phyloP scores from a whole-genome alignment of 352 stramenopile species.

The Phytophthora ramorum region DNA sequence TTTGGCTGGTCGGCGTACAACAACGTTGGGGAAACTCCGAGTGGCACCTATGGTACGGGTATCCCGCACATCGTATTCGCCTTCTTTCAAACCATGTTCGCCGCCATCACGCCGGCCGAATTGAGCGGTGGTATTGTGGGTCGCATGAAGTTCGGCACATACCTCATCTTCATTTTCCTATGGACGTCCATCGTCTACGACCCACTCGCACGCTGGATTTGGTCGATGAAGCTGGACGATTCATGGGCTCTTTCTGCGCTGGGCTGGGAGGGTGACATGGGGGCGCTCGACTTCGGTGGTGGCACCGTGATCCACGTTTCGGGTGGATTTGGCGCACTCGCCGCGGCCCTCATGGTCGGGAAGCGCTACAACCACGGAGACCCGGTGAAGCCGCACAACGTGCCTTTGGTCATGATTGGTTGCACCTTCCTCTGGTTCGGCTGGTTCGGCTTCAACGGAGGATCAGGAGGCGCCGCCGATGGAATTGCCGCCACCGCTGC shows the following conservation, averaged over 20 bases:
- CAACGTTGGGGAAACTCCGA: slow-evolving; percentile 49
- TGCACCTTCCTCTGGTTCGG: slow-evolving; percentile 78
- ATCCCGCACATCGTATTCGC: slow-evolving; percentile 78
- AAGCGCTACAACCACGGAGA: slow-evolving; percentile 77
- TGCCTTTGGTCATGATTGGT: slow-evolving; percentile 83
- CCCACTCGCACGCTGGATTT: slow-evolving; percentile 83
- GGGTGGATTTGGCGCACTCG: slow-evolving; percentile 71
- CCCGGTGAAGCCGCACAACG: slow-evolving; percentile 77
- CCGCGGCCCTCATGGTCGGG: slow-evolving; percentile 68
- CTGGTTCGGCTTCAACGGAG: slow-evolving; percentile 86
- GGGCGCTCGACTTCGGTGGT: slow-evolving; percentile 78
- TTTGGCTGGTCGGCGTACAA: slow-evolving; percentile 70
- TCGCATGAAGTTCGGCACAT: slow-evolving; percentile 80
- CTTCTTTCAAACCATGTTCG: slow-evolving; percentile 84
- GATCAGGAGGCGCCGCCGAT: slow-evolving; percentile 61
- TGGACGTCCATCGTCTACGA: slow-evolving; percentile 87
- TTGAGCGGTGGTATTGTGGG: slow-evolving; percentile 81
- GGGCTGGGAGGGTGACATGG: slow-evolving; percentile 71
- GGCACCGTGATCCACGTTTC: slow-evolving; percentile 86
- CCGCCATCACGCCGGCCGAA: slow-evolving; percentile 76
- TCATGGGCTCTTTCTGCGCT: slow-evolving; percentile 42
- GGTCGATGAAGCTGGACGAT: slow-evolving; percentile 65
- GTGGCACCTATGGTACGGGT: slow-evolving; percentile 53
- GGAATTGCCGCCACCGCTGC: slow-evolving; percentile 64
- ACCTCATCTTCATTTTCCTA: slow-evolving; percentile 74